phyloP scores from a whole-genome alignment of 192 early-diverging fungal species.

The Radiomyces spectabilis region DNA sequence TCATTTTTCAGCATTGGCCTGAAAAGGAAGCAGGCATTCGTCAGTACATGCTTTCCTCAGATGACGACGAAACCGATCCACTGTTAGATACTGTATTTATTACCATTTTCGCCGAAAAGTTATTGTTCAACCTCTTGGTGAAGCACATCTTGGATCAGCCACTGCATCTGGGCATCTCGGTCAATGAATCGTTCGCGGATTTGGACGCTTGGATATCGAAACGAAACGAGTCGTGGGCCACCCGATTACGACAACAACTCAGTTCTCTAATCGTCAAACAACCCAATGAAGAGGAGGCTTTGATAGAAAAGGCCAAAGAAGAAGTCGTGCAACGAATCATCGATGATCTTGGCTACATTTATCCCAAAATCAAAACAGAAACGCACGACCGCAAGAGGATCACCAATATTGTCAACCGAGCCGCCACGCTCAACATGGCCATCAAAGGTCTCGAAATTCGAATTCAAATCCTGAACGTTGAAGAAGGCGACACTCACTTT shows the following conservation, averaged over 20 bases:
- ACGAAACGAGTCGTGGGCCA: constrained; percentile 10
- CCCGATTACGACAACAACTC: constrained; percentile 17
- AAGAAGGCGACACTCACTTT: constrained; percentile 10
- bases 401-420: constrained; percentile 51
- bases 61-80: background rate
- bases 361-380: background rate
- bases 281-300: background rate
- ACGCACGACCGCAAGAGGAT: background rate
- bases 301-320: background rate
- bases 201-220: constrained; percentile 16
- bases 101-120: constrained; percentile 22
- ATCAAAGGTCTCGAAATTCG: constrained; percentile 59
- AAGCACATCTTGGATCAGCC: constrained; percentile 6
- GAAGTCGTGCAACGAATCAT: constrained; percentile 1
- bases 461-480: constrained; percentile 31
- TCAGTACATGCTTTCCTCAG: background rate
- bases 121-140: constrained; percentile 6
- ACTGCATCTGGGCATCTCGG: constrained; percentile 12
- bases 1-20: constrained; percentile 6
- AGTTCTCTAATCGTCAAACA: constrained; percentile 11
- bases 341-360: background rate
- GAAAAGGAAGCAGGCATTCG: background rate
- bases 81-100: constrained; percentile 9
- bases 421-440: constrained; percentile 56
- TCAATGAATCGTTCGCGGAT: constrained; percentile 15